Base-by-base conservation (phyloP, 805 yeast species). In the Wickerhamomyces xylosicus region DNA sequence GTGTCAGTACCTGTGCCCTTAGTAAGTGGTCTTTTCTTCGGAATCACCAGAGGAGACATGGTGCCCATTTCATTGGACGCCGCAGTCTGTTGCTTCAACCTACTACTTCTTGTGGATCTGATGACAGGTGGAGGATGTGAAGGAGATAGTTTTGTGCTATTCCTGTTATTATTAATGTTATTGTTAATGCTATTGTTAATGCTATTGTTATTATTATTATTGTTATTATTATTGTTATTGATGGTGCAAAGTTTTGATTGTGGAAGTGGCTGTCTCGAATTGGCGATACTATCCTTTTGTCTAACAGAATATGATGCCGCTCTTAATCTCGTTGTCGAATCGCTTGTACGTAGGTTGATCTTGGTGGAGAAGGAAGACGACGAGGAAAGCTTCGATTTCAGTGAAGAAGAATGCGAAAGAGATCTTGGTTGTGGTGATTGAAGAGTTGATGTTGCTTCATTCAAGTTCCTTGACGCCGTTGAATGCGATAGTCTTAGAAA, bases 1-100 rank as follows among this genome's bases (percentile, higher is more conserved):
- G 35, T 36, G 18, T 40, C 46, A 8, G 49, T 39, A 17, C 53
- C 52, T 19, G 36, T 40, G 10, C 55, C 50, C 40, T 46, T 53
- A 2, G 46, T 35, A 4, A 42, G 42, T 15, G 45, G 19, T 37
- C 50, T 39, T 37, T 35, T 44, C 38, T 47, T 47, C 1, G 46
- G 47, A 1, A 47, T 16, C 22, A 27, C 22, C 41, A 47, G 37
- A n/a, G 35, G 40, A 4, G 35, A n/a, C 13, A 16, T 31, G 4
- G 36, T n/a, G 6, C 37, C 38, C 14, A 28, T 19, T 3, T 19
- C 27, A 10, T 34, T 18, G 16, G 31, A 6, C 9, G n/a, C 31
- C 4, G 35, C 15, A 7, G 41, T 11, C 4, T 29, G 31, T 13
- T 50, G 48, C 34, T 45, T 52, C 18, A 50, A 20, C 14, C 45